Evolutionary conservation across 169 alveolate species (phyloP), one percentile per base, ranked within the genome.

Genomic region (Pseudocohnilembus persalinus): DNA sequence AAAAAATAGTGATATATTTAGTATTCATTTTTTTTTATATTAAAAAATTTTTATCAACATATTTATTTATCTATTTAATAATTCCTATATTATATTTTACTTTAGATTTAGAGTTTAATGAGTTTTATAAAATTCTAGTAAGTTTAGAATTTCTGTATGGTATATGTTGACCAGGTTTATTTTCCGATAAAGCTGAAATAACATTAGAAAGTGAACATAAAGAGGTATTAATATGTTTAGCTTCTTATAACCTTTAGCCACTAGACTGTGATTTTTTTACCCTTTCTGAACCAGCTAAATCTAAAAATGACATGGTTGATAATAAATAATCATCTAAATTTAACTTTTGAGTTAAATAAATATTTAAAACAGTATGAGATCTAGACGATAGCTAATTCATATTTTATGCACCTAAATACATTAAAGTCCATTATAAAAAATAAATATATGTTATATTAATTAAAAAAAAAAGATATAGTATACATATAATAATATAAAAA

Each of bases 261-360:
- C 88, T 79, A 27, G 89, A 73, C 0, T 93, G 92, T 6, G 96
- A 85, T 85, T 89, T 88, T 30, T 84, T 82, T 32, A 88, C 63
- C 78, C 97, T 84, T 85, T 94, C 97, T 30, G 93, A 87, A 27
- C 97, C 97, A 0, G 97, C 97, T 74, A 94, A 89, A 86, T 94
- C 97, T 0, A 94, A 95, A 34, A 94, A 85, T 34, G 94, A 89
- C 32, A 94, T 77, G 80, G 83, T 84, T 0, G 96, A 79, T 28
- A 79, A 63, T 35, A 79, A 35, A 25, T 79, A 79, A 16, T 79
- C 84, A 20, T 49, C 49, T 28, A 92, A 92, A 27, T 81, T 83
- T 81, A 93, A 88, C 78, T 90, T 64, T 81, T 94, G 89, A 72
- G 92, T 93, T 0, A 94, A 91, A 68, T 87, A 89, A n/a, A 94